These are phyloP conservation scores for Fusarium nelsonii DNA, from an alignment of 2,329 filamentous ascomycete species.

Conservation along the genomic window DNA sequence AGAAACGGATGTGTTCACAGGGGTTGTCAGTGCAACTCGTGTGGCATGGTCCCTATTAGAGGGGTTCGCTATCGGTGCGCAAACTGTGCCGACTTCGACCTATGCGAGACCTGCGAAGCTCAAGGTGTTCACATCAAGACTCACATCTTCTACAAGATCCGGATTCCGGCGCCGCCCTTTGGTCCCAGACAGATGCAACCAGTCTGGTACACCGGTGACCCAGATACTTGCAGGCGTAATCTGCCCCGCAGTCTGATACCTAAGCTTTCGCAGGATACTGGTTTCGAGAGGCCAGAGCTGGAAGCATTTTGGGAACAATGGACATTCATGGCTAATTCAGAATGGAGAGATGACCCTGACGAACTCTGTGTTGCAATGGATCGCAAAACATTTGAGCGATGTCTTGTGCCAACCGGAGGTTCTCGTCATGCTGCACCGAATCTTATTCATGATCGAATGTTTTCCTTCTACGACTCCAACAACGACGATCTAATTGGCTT, in stretches of 20 bases:
- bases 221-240: conserved; percentile 74
- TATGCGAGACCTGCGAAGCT: conserved; percentile 93
- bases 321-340: conserved; percentile 89
- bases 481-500: conserved; percentile 91
- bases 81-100: conserved; percentile 95
- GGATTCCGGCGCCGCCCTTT: conserved; percentile 87
- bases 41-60: conserved; percentile 87
- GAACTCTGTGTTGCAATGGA: conserved; percentile 87
- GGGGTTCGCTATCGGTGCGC: conserved; percentile 94
- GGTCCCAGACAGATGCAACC: conserved; percentile 83
- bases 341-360: conserved; percentile 85
- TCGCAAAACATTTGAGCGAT: conserved; percentile 90
- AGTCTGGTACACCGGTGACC: conserved; percentile 90
- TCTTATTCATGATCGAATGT: conserved; percentile 95
- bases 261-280: conserved; percentile 76
- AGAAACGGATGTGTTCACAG: conserved; percentile 92
- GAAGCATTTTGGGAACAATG: conserved; percentile 98
- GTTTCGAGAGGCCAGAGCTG: conserved; percentile 86
- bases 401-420: conserved; percentile 87
- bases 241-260: conserved; percentile 77
- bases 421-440: conserved; percentile 83
- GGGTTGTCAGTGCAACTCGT: conserved; percentile 92
- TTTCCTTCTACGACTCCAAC: conserved; percentile 95
- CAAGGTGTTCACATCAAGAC: conserved; percentile 84
- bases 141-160: conserved; percentile 97